Evolutionary conservation across 148 eudicot genomes (phyloP).

Genomic region (Beta vulgaris): DNA sequence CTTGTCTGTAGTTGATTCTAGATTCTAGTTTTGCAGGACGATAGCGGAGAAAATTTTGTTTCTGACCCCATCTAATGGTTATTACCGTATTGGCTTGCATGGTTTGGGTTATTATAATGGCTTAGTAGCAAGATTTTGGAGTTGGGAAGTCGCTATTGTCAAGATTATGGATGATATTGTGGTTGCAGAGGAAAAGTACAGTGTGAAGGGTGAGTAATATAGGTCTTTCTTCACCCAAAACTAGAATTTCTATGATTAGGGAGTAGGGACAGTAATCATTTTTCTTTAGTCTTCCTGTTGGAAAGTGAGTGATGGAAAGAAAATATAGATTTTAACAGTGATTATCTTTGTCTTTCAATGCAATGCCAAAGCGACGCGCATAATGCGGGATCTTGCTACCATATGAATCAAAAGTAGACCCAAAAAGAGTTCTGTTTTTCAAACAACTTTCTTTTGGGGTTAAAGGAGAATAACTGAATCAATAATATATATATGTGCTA

Average conservation of each 20-base stretch:
- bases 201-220: conserved; percentile 1
- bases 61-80: neutral
- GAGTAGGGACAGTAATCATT: conserved; percentile 21
- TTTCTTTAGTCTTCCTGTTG: neutral
- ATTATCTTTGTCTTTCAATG: conserved; percentile 4
- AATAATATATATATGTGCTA: neutral
- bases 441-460: neutral
- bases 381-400: conserved; percentile 11
- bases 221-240: conserved; percentile 2
- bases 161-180: conserved; percentile 10
- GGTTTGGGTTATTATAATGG: neutral
- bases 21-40: neutral
- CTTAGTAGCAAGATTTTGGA: neutral
- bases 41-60: neutral
- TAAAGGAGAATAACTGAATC: neutral
- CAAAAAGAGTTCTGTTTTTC: neutral
- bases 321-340: conserved; percentile 4
- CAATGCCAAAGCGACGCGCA: conserved; percentile 3
- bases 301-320: conserved; percentile 9
- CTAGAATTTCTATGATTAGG: conserved; percentile 10
- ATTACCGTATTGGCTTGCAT: neutral
- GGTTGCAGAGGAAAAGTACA: neutral
- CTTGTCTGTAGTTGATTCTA: neutral
- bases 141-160: neutral
- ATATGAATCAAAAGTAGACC: conserved; percentile 12